Base-by-base conservation (phyloP, 495 filamentous ascomycete species). In the Xylaria grammica region DNA sequence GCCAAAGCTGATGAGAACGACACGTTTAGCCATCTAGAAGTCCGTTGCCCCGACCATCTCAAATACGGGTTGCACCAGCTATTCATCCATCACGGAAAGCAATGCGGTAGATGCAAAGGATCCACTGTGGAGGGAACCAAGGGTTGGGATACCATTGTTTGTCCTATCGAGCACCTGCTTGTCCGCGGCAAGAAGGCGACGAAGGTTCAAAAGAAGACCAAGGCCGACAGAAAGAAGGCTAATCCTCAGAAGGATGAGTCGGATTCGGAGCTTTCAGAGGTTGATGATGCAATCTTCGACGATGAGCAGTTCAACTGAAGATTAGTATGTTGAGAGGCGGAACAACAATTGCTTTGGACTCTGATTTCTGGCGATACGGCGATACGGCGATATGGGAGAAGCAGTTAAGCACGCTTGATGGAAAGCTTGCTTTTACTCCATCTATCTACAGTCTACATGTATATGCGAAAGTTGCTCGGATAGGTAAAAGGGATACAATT, bases 31-130 rank as follows among this genome's bases (percentile, higher is more conserved):
- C 95, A 99, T 71, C 84, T 89, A 34, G 93, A 99, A 42, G 86
- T 90, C 19, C 82, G 84, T 7, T 87, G 97, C 32, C 94, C 94
- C 0, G 86, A 96, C 69, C 84, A 92, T 46, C 77, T 96, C 24
- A 99, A 98, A 75, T 98, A 97, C 67, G 81, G 88, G 2, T 84
- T 98, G 4, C 95, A 99, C 74, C 86, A 93, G 66, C 81, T 97
- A 0, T 86, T 99, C 45, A 94, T 97, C 56, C 83, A 83, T 3
- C 95, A 99, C 76, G 95, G 95, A 1, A 90, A 91, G 72, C 79
- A 77, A 0, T 99, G 95, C 78, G 84, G 84, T 4, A 82, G 91
- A 56, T 99, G 95, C 71, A 84, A 87, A 53, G 90, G 90, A 34
- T 73, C 55, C n/a, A 83, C 82, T 0, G 76, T 67, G 42, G 70